Evolutionary conservation across 495 filamentous ascomycete genomes (phyloP), one percentile per base, ranked within the genome.

Genomic region (Extremus antarcticus): DNA sequence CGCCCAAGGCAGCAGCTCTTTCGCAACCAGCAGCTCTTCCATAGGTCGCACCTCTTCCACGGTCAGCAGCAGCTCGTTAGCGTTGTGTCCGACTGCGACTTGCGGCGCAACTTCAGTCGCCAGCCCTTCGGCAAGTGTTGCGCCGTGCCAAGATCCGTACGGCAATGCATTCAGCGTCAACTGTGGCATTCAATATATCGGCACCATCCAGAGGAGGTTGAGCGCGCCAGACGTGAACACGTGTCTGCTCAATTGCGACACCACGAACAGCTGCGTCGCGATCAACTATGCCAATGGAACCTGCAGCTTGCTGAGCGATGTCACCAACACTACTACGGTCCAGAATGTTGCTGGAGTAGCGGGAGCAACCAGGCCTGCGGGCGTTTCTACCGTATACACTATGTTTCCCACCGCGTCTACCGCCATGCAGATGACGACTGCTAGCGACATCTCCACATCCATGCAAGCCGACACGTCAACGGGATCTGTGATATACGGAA

Each of bases 131-230:
- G 23, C 43, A 2, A 24, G 41, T 41, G 45, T n/a, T 13, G n/a
- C 25, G 15, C 19, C 54, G 2, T 56, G 54, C 25, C 54, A 56
- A 23, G 54, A 56, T 39, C 19, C 54, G 1, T 56, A 50, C 25
- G 47, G 39, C 46, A 56, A 56, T 21, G 13, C 54, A 2, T 56
- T 43, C 54, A 51, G 40, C 20, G 35, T 56, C 10, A 43, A 2
- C 20, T 50, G 47, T 24, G 54, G 39, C n/a, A 29, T 11, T 2
- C 46, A 51, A 24, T 51, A 43, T 24, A 45, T 21, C 13, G 54
- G 54, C 1, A 38, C 47, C 13, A 22, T 51, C 2, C 16, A 43
- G 1, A 3, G 16, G 3, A 21, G 29, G 35, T 29, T 22, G 4
- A 43, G 3, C 2, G 24, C n/a, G 9, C 35, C 47, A 9, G 25